These are phyloP conservation scores for Trypanosomatidae sp. DNA, from an alignment of 208 protist genomes.

Conservation along the genomic window DNA sequence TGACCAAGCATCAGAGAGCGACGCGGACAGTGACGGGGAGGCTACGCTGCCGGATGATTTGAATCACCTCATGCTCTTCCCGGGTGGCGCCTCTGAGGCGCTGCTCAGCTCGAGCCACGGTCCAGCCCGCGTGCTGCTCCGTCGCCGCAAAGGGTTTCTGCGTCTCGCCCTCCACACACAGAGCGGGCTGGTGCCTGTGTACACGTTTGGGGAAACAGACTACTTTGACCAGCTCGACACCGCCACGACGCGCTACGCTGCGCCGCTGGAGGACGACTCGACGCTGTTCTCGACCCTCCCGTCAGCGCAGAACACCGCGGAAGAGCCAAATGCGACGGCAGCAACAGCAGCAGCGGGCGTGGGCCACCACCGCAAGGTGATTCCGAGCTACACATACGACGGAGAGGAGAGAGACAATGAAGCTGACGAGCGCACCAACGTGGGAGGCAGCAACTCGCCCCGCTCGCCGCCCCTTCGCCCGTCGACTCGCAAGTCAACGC, in stretches of 20 bases:
- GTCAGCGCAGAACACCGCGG: neutral
- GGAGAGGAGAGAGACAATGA: too few species aligned
- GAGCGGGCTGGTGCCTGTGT: conserved; percentile 42
- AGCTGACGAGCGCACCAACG: too few species aligned
- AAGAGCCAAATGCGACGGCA: neutral
- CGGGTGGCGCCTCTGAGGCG: conserved; percentile 54
- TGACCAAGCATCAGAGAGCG: neutral
- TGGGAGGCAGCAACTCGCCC: too few species aligned
- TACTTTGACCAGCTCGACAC: conserved; percentile 39
- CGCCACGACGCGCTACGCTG: conserved; percentile 18
- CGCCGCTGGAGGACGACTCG: conserved; percentile 21
- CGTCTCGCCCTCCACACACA: conserved; percentile 41
- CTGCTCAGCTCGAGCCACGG: conserved; percentile 36
- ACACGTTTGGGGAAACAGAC: conserved; percentile 59
- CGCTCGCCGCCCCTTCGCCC: too few species aligned
- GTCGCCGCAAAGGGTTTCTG: conserved; percentile 49
- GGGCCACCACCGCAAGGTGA: too few species aligned
- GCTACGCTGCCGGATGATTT: conserved; percentile 16
- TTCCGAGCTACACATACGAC: too few species aligned
- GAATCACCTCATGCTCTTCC: conserved; percentile 46
- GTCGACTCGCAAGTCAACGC: too few species aligned
- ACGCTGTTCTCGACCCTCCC: neutral
- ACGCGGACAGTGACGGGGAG: conserved; percentile 11
- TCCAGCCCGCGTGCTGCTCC: conserved; percentile 38
- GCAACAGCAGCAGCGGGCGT: too few species aligned